These are phyloP conservation scores for Porodaedalea pini DNA, from an alignment of 1,284 basidiomycete genomes.

Conservation along the genomic window DNA sequence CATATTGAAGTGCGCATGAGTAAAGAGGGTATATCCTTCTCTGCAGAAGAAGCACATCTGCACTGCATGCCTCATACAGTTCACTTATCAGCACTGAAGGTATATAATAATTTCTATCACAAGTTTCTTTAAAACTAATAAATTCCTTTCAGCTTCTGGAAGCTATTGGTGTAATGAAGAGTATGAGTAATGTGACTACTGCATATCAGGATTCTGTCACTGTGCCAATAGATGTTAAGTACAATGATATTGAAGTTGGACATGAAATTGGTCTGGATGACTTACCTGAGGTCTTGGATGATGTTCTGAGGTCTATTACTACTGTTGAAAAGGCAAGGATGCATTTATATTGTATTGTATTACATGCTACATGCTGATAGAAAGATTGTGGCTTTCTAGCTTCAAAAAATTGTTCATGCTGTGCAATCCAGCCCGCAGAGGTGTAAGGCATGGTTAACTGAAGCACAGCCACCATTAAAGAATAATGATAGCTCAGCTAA, in stretches of 20 bases:
- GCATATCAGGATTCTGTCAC: too few relatives aligned
- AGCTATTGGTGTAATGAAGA: not conserved
- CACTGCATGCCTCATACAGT: too few relatives aligned
- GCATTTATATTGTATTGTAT: too few relatives aligned
- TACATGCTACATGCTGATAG: too few relatives aligned
- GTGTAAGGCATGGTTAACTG: not conserved
- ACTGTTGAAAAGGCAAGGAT: too few relatives aligned
- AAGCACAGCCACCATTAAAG: not conserved
- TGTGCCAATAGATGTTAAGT: too few relatives aligned
- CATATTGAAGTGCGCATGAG: not conserved
- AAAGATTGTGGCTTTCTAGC: too few relatives aligned
- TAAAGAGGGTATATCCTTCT: slow-evolving; percentile 2
- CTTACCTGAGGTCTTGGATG: not conserved
- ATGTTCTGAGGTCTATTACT: not conserved
- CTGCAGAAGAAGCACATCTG: slow-evolving; percentile 1
- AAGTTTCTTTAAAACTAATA: not conserved
- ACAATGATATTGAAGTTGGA: too few relatives aligned
- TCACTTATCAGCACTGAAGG: slow-evolving; percentile 21
- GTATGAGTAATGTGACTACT: too few relatives aligned
- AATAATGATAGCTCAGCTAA: not conserved
- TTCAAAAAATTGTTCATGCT: not conserved
- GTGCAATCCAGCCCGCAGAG: not conserved
- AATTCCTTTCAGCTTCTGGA: not conserved
- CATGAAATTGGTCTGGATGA: not conserved
- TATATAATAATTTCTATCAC: not conserved